These are phyloP conservation scores for Tetradesmus lagerheimii DNA, from an alignment of 139 green algal genomes.

Conservation along the genomic window DNA sequence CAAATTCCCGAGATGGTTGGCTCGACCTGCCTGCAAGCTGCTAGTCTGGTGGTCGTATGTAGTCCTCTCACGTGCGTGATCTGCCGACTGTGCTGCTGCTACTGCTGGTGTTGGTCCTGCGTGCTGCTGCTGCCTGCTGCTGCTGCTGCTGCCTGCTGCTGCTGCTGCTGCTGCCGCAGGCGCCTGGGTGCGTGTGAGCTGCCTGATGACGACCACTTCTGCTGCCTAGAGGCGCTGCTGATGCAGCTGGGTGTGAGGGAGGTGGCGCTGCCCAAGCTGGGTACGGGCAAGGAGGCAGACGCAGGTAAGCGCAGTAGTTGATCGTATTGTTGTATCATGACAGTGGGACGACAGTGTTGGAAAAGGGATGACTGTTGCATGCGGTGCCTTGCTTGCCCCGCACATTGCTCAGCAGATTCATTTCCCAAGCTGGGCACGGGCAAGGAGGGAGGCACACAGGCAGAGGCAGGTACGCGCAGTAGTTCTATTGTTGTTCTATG, in stretches of 20 bases:
- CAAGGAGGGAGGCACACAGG: background rate
- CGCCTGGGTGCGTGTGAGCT: constrained; percentile 85
- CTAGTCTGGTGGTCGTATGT: no score
- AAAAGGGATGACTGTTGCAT: no score
- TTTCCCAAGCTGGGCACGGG: background rate
- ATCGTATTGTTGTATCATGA: no score
- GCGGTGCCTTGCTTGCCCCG: no score
- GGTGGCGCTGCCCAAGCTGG: constrained; percentile 55
- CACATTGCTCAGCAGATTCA: no score
- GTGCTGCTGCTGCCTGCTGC: background rate
- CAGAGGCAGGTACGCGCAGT: no score
- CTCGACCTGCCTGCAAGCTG: no score
- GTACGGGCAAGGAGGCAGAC: constrained; percentile 14
- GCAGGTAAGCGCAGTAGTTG: background rate
- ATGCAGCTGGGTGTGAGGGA: constrained; percentile 90
- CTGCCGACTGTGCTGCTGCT: background rate
- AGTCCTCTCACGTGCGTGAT: no score
- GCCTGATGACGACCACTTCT: constrained; percentile 88
- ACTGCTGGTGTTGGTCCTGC: background rate
- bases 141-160: background rate
- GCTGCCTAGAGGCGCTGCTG: constrained; percentile 82
- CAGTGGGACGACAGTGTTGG: no score
- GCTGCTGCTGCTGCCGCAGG: constrained; percentile 46
- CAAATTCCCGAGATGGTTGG: no score
- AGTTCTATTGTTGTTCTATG: no score